Base-by-base conservation (phyloP, 345 rosid genomes). In the Capsella bursapastoris region DNA sequence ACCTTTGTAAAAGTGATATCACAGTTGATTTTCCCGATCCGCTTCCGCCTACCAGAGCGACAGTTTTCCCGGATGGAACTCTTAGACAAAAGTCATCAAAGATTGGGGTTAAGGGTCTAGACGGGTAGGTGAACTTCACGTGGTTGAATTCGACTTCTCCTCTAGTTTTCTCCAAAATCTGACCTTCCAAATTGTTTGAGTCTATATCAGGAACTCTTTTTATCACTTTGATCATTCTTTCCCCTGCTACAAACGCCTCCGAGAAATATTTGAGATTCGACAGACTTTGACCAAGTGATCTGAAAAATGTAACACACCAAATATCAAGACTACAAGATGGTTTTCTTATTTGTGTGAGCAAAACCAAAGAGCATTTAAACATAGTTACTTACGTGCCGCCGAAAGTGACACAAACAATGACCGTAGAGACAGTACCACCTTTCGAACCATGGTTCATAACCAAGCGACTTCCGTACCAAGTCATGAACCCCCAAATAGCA, bases 381-480 rank as follows among this genome's bases (percentile, higher is more conserved):
- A 40, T 57, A 65, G 12, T 16, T 28, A 65, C 87, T 86, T 85
- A 93, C 98, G 79, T 78, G 81, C 96, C 98, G 52, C 98, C 98
- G 48, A 80, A 91, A 70, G 86, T 86, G 35, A 94, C 85, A 18
- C 92, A 89, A 80, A 87, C 79, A 78, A 84, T 87, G 3, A 94
- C 96, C 0, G 92, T 84, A 79, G 82, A 93, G 6, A 96, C 85
- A 65, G 86, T 89, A 53, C 98, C 98, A 34, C 98, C 98, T 76
- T 93, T 90, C 6, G 88, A 87, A 74, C 83, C 86, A 25, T 94
- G 92, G 47, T 88, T 81, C 86, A 96, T 82, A 77, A 93, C 89
- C 77, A 93, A 85, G 76, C 84, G 92, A 66, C 98, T 94, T 6
- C 96, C 98, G n/a, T 90, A 93, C 98, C 98, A 93, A 80, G 86